Conservation (phyloP, 75 land plant species). For the Selaginella moellendorffii region DNA sequence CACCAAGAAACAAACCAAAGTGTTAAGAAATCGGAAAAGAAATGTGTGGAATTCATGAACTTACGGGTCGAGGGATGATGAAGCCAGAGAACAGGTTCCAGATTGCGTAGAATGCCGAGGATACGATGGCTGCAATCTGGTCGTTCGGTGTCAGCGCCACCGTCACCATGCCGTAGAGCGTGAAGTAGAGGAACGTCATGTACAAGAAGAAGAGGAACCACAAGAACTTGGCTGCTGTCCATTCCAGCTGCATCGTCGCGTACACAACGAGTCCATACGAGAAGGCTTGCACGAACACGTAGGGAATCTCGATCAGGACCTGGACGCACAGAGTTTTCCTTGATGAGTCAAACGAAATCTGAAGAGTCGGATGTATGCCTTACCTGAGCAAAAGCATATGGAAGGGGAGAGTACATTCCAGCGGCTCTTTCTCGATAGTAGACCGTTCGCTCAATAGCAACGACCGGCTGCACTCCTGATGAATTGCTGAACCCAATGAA, state of each 20-base stretch:
- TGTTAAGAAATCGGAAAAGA: background rate
- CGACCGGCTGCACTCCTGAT: background rate
- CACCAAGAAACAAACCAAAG: too few relatives aligned
- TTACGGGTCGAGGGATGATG: background rate
- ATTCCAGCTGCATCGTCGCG: background rate
- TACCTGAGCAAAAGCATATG: background rate
- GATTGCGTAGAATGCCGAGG: background rate
- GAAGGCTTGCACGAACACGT: background rate
- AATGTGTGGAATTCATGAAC: background rate
- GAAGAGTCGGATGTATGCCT: background rate
- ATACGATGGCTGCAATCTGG: background rate
- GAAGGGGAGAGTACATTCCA: background rate
- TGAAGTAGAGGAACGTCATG: background rate
- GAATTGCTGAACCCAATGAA: background rate
- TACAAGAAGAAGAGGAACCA: background rate
- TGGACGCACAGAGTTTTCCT: background rate
- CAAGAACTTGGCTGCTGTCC: background rate
- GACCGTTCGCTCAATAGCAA: background rate
- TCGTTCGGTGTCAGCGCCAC: background rate
- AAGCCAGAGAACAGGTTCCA: background rate
- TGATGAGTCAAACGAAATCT: background rate
- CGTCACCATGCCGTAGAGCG: background rate
- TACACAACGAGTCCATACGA: background rate
- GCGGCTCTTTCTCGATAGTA: background rate
- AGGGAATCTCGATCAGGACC: background rate